Base-by-base conservation (phyloP, 225 moss, liverwort and hornwort species). In the Physcomitrium patens region DNA sequence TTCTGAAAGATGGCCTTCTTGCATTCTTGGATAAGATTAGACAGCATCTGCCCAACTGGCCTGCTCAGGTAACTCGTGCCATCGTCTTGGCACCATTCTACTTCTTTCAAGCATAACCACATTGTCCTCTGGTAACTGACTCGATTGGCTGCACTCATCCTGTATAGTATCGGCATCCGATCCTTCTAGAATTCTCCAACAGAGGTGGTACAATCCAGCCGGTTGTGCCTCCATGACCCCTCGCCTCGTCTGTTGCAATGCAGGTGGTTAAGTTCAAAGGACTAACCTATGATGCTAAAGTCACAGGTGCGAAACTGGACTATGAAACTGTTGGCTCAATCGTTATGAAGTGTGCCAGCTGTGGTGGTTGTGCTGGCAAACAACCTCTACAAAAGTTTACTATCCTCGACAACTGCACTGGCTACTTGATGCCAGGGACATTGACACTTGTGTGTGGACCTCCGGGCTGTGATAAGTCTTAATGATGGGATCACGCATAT, bases 351-450 rank as follows among this genome's bases (percentile, higher is more conserved):
- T 87, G 91, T 28, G 60, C 31, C 7, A 37, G 89, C n/a, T 79
- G 84, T 55, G 92, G 89, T 9, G 86, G 86, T 74, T 83, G 88
- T 53, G 76, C 74, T 52, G 61, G 82, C 19, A 86, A 84, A 73
- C 74, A 85, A 80, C 77, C 43, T 68, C 66, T 83, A 17, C 85
- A 89, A 16, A 90, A 85, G 70, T 94, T 96, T 65, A 62, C 87
- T 5, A 81, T 96, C 46, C 91, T 96, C 58, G 83, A 92, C 76
- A 86, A 88, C 12, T 96, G 92, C 67, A 89, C 92, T 49, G 94
- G 96, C 77, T 96, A 96, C 68, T 69, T 96, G 54, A 94, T 94
- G 96, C 94, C 92, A 66, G 92, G 96, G 77, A 91, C 96, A 57
- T 65, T 96, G 72, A 96, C 96, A 45, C 86, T 96, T 68, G 91